These are phyloP conservation scores for Cystofilobasidium ferigula DNA, from an alignment of 768 basidiomycete species.

Conservation along the genomic window DNA sequence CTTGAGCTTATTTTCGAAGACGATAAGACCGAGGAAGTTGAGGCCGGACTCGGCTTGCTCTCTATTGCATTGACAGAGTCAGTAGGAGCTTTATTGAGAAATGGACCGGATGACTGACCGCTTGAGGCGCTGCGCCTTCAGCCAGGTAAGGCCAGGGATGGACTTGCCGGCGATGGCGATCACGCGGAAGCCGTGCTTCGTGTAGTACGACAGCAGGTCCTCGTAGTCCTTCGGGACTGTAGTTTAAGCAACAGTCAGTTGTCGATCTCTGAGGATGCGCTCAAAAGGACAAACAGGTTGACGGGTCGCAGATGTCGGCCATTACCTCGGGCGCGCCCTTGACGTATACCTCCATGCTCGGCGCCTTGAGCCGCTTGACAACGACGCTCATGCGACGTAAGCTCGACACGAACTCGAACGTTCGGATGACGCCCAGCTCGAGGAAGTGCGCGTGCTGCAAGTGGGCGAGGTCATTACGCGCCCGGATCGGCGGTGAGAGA, in stretches of 20 bases:
- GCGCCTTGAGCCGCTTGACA: conserved; percentile 85
- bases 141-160: conserved; percentile 84
- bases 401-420: conserved; percentile 90
- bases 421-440: conserved; percentile 88
- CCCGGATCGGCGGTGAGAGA: neutral
- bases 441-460: conserved; percentile 86
- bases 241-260: neutral
- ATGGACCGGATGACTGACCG: conserved; percentile 44
- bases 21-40: conserved; percentile 84
- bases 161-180: conserved; percentile 97
- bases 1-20: conserved; percentile 97
- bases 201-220: conserved; percentile 91
- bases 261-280: neutral
- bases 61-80: conserved; percentile 40
- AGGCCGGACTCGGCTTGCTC: conserved; percentile 88
- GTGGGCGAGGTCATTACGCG: neutral
- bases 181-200: conserved; percentile 88
- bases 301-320: conserved; percentile 80
- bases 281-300: conserved; percentile 58
- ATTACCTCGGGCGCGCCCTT: conserved; percentile 99
- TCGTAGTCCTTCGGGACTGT: conserved; percentile 93
- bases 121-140: conserved; percentile 93
- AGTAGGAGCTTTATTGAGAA: neutral
- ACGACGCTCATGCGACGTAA: conserved; percentile 94
- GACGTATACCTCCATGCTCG: conserved; percentile 93